These are phyloP conservation scores for Candida coleopterorum DNA, from an alignment of 805 yeast genomes.

Conservation along the genomic window DNA sequence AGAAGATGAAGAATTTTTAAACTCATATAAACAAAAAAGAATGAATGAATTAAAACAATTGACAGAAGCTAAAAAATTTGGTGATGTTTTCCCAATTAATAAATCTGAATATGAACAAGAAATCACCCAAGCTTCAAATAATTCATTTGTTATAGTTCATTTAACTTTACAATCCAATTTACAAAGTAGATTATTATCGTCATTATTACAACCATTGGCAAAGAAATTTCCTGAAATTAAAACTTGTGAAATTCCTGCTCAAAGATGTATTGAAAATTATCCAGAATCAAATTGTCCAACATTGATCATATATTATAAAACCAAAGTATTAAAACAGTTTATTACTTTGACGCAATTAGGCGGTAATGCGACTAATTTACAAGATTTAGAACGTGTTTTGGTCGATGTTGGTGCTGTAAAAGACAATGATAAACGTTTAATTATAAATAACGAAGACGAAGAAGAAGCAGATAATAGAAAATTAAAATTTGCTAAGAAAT, in stretches of 20 bases:
- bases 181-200: conserved; percentile 69
- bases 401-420: conserved; percentile 64
- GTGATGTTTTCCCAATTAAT: conserved; percentile 69
- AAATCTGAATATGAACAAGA: conserved; percentile 87
- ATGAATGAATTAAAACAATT: conserved; percentile 66
- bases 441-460: conserved; percentile 52
- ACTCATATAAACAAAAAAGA: conserved; percentile 70
- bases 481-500: conserved; percentile 52
- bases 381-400: conserved; percentile 70
- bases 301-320: conserved; percentile 71
- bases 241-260: conserved; percentile 87
- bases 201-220: conserved; percentile 57
- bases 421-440: conserved; percentile 62
- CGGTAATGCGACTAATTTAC: conserved; percentile 67
- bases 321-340: conserved; percentile 73
- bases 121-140: conserved; percentile 75
- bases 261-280: conserved; percentile 87
- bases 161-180: conserved; percentile 62
- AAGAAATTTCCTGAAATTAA: conserved; percentile 73
- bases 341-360: conserved; percentile 79
- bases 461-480: conserved; percentile 51
- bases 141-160: conserved; percentile 70
- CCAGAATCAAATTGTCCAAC: conserved; percentile 93
- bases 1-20: conserved; percentile 87
- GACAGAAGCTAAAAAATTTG: conserved; percentile 58